Evolutionary conservation across 1,139 yeast genomes (phyloP).

Genomic region (Blastobotrys indianensis): DNA sequence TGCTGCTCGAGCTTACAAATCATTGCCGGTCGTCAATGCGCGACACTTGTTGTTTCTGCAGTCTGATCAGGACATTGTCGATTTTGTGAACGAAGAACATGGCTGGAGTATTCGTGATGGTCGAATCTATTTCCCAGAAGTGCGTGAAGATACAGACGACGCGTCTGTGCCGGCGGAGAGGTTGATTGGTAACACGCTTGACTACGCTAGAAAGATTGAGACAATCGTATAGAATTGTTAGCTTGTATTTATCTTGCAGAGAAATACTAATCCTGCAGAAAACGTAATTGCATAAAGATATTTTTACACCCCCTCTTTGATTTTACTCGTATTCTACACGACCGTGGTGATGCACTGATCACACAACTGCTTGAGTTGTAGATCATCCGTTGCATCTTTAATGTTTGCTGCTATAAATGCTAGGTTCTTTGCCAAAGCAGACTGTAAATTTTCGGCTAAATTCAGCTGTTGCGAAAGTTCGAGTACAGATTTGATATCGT

Average conservation of each 20-base stretch:
- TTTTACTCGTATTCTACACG: not conserved
- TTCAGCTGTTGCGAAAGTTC: no score
- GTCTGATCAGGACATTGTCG: constrained; percentile 58
- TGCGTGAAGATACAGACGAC: constrained; percentile 16
- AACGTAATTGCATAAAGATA: no score
- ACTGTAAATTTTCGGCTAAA: no score
- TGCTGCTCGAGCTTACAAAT: constrained; percentile 69
- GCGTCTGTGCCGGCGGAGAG: constrained; percentile 33
- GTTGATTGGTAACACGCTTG: constrained; percentile 59
- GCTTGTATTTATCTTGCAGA: not conserved
- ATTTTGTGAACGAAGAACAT: constrained; percentile 47
- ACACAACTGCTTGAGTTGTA: constrained; percentile 1
- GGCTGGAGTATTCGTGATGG: constrained; percentile 64
- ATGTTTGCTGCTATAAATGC: constrained; percentile 16
- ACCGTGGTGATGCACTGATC: constrained; percentile 3
- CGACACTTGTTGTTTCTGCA: constrained; percentile 73
- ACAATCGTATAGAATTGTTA: constrained; percentile 54
- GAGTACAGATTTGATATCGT: no score
- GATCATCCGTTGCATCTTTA: constrained; percentile 2
- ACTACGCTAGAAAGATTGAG: constrained; percentile 81
- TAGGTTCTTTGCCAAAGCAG: constrained; percentile 10
- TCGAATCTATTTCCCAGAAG: constrained; percentile 48
- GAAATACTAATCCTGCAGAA: not conserved
- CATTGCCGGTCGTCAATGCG: constrained; percentile 76
- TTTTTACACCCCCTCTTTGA: no score